Base-by-base conservation (phyloP, 192 early-diverging fungal genomes). In the Podila epicladia region DNA sequence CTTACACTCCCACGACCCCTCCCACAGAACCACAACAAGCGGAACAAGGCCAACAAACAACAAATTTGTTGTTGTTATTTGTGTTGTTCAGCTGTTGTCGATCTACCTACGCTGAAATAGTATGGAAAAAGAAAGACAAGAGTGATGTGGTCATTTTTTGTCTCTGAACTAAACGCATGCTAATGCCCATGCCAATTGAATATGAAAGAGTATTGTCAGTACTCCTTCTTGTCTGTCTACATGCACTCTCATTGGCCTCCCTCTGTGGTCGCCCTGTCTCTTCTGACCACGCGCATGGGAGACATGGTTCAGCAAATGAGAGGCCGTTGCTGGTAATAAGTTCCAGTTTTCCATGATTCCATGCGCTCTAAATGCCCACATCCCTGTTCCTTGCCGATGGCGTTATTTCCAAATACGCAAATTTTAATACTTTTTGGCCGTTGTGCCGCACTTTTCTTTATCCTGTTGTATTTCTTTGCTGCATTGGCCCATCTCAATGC, bases 281-380 rank as follows among this genome's bases (percentile, higher is more conserved):
- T 17, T 24, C n/a, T 22, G 53, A 55, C 53, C 53, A 55, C 53
- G 53, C 53, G 53, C 53, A 55, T 55, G n/a, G n/a, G 53, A 55
- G 24, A 55, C 53, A 26, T 26, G 24, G 53, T n/a, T 26, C 53
- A 26, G 24, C 53, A 55, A 55, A 55, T 55, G 53, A 55, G 53
- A 55, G 4, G 53, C 53, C 53, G 53, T 26, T 55, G 53, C 5
- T 11, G 8, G 8, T 55, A 24, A 24, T 55, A 9, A 1, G n/a
- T 53, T 53, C 50, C 50, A 17, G 19, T 53, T 17, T 55, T 26
- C 53, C 24, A 24, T 55, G 53, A 19, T 26, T 55, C 53, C 53
- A 55, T n/a, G 53, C 50, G 17, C 50, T 6, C 5, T 53, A 53
- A 53, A 20, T 17, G n/a, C 4, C 13, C 53, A 7, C 53, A n/a